Evolutionary conservation across 352 stramenopile genomes (phyloP), one percentile per base, ranked within the genome.

Genomic region (Phytophthora ramorum): DNA sequence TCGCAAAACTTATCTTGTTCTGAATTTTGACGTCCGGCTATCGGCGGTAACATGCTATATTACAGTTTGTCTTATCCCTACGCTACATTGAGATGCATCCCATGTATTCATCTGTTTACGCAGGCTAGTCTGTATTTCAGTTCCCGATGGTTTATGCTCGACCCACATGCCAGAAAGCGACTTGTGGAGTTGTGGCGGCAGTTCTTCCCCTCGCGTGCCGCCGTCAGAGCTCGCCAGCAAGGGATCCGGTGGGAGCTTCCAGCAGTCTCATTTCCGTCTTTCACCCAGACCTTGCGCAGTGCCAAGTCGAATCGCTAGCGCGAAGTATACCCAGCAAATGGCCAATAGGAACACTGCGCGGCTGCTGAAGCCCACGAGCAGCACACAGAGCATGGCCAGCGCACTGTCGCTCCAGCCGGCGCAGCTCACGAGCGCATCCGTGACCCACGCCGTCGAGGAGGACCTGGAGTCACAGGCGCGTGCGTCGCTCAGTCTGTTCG

Each of bases 391-490:
- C 69, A 83, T 80, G 69, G 70, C 69, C 19, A 79, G 62, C 55
- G 62, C 68, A 30, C 47, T 85, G 59, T 75, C 71, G 45, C 65
- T 81, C 22, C 78, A 83, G 64, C 73, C 78, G 26, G 51, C 71
- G 26, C 76, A 66, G 44, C 63, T 86, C 17, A 62, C 69, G 14
- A 76, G 61, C 24, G 51, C 60, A 3, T 49, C 58, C 22, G 49
- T 87, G 24, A 52, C 76, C 12, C 52, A 47, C 2, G 45, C 66
- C 22, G 63, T 84, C 2, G 80, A 88, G 32, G 79, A 91, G 43
- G 80, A 91, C 49, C 69, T 90, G 5, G 79, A 90, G 63, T 73
- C 66, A 30, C 78, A 91, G 58, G 83, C 85, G 44, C 83, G 85
- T 30, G 69, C 83, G 10, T 80, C 78, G 22, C 75, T 93, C 54